Base-by-base conservation (phyloP, 371 early-diverging fungal genomes). In the Apophysomyces elegans region DNA sequence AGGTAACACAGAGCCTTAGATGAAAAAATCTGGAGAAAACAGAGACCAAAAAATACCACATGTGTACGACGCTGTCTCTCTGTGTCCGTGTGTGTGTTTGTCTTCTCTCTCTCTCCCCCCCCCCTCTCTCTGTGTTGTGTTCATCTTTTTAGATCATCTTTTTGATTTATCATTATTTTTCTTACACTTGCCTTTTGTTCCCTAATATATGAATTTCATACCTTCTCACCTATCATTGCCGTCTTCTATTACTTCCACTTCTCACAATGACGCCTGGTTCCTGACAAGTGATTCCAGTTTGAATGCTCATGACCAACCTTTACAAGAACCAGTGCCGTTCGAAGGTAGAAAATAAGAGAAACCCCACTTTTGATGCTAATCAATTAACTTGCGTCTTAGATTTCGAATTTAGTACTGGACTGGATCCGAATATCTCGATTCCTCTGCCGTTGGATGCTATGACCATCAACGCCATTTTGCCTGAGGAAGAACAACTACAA, bases 281-380 rank as follows among this genome's bases (percentile, higher is more conserved):
- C 46, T 61, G 8, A 61, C 16, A n/a, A 44, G 21, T 18, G 50
- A 61, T 37, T 61, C 62, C 50, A 56, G 36, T 56, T 50, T 18
- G 62, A 61, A 36, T 61, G 62, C 35, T 21, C 32, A 47, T 61
- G 37, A 47, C 32, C 38, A 26, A 32, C 21, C 6, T 50, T 59
- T 71, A n/a, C 72, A 67, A 62, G 75, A 74, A 12, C 75, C 75
- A 3, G 75, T 67, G 5, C 71, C 75, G n/a, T 74, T 71, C 63
- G 75, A 74, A 66, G 75, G 75, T 74, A 66, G 43, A 39, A 5
- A 26, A 26, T 2, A 26, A 26, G 32, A 2, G 32, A 26, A 1
- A 26, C 1, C 32, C 32, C 3, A 26, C 32, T 26, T 26, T 26
- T 26, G 3, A 26, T 26, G 32, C 3, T 26, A 1, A 26, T 26